Evolutionary conservation across 1,284 basidiomycete genomes (phyloP).

Genomic region (Pholiota adiposa): DNA sequence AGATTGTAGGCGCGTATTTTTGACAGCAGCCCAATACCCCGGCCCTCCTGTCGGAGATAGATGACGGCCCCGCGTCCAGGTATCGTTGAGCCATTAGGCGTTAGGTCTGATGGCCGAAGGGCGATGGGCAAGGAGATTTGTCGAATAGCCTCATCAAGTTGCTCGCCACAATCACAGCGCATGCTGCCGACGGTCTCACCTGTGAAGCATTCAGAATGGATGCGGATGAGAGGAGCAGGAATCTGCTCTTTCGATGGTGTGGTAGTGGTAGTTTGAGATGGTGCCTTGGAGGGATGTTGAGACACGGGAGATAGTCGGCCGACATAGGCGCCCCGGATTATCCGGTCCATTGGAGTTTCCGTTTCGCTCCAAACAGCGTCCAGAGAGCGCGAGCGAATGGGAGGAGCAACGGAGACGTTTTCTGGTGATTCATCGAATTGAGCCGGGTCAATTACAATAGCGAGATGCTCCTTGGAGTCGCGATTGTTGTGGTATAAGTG

Average conservation of each 20-base stretch:
- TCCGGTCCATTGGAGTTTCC: constrained; percentile 94
- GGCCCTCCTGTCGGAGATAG: constrained; percentile 98
- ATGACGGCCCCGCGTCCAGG: constrained; percentile 93
- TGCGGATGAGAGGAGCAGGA: constrained; percentile 86
- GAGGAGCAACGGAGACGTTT: constrained; percentile 41
- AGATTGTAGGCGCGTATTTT: constrained; percentile 99
- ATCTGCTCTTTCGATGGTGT: constrained; percentile 36
- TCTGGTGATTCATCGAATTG: constrained; percentile 60
- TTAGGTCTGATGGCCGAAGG: constrained; percentile 39
- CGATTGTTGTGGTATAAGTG: constrained; percentile 94
- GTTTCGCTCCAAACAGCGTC: constrained; percentile 86
- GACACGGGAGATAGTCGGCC: constrained; percentile 74
- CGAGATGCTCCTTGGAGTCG: constrained; percentile 96
- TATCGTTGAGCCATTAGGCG: constrained; percentile 42
- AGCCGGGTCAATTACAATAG: constrained; percentile 91
- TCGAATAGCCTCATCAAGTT: constrained; percentile 95
- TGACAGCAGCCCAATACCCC: constrained; percentile 94
- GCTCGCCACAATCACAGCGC: constrained; percentile 99
- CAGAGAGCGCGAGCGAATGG: constrained; percentile 83
- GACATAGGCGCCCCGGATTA: constrained; percentile 93
- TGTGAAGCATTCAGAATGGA: constrained; percentile 99
- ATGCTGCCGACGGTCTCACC: constrained; percentile 98
- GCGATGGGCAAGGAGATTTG: constrained; percentile 82
- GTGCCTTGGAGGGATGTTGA: constrained; percentile 56
- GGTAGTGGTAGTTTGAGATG: constrained; percentile 29